These are phyloP conservation scores for Rhypophila decipiens DNA, from an alignment of 495 filamentous ascomycete species.

Conservation along the genomic window DNA sequence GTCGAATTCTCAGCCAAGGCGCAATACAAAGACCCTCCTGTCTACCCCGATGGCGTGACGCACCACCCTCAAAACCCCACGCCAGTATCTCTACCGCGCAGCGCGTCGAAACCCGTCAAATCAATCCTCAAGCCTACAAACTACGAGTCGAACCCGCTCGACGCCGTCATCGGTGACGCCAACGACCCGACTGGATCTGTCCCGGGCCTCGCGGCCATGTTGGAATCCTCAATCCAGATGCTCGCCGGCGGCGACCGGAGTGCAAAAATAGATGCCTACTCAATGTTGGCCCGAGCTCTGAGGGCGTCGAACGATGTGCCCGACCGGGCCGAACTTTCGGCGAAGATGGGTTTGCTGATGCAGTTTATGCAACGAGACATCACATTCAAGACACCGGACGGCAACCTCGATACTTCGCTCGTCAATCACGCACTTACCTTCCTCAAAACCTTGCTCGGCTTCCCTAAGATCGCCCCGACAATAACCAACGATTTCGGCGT, in stretches of 20 bases:
- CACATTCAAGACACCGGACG: conserved; percentile 44
- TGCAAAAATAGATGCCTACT: conserved; percentile 78
- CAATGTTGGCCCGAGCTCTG: conserved; percentile 65
- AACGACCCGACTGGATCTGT: conserved; percentile 30
- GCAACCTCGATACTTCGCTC: conserved; percentile 53
- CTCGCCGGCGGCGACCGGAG: conserved; percentile 63
- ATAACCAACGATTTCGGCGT: conserved; percentile 69
- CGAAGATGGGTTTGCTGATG: conserved; percentile 67
- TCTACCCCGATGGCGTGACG: conserved; percentile 38
- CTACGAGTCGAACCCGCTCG: conserved; percentile 38
- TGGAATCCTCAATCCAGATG: conserved; percentile 75
- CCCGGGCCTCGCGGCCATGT: conserved; percentile 60
- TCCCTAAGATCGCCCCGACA: conserved; percentile 53
- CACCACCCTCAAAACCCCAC: conserved; percentile 29
- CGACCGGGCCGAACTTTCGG: conserved; percentile 59
- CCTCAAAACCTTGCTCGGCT: conserved; percentile 63
- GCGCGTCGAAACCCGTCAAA: conserved; percentile 62
- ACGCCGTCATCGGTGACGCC: conserved; percentile 26
- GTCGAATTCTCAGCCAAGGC: conserved; percentile 71
- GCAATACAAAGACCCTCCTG: conserved; percentile 59
- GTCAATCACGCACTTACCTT: conserved; percentile 71
- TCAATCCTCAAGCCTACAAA: conserved; percentile 76
- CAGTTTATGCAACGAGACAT: conserved; percentile 79
- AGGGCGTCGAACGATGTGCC: conserved; percentile 73
- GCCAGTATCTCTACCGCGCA: conserved; percentile 48